These are phyloP conservation scores for Cephaloascus fragrans DNA, from an alignment of 805 yeast species.

Conservation along the genomic window DNA sequence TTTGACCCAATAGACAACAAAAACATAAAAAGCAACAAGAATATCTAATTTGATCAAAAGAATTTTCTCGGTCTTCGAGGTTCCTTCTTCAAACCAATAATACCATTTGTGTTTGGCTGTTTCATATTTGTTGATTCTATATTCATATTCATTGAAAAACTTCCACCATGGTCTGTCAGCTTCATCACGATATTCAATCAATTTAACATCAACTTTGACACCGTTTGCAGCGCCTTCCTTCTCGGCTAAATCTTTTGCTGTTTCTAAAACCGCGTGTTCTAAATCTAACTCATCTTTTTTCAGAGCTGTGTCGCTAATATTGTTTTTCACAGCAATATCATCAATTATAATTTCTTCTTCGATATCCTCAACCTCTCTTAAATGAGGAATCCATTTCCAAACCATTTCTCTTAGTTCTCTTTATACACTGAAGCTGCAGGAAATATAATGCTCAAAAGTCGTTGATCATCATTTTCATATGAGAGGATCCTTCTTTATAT, in stretches of 20 bases:
- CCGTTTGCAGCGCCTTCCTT: not conserved
- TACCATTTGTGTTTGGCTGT: slow-evolving; percentile 33
- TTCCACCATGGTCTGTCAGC: slow-evolving; percentile 41
- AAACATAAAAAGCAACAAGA: slow-evolving; percentile 20
- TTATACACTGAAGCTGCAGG: no score
- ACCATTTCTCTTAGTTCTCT: no score
- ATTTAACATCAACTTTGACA: slow-evolving; percentile 1
- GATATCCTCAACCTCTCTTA: not conserved
- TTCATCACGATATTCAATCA: slow-evolving; percentile 40
- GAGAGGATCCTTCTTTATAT: no score
- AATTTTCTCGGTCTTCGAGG: slow-evolving; percentile 26
- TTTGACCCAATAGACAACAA: slow-evolving; percentile 53
- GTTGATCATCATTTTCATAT: no score
- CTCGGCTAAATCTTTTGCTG: not conserved
- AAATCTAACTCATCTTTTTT: not conserved
- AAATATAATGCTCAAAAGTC: no score
- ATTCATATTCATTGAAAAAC: slow-evolving; percentile 52
- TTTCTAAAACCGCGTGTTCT: not conserved
- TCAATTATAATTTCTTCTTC: not conserved
- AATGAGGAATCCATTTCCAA: not conserved
- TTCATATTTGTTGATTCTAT: slow-evolving; percentile 28
- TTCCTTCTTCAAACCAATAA: slow-evolving; percentile 44
- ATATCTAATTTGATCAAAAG: slow-evolving; percentile 22
- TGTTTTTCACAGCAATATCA: not conserved
- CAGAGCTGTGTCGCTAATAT: not conserved